Evolutionary conservation across 1,284 basidiomycete genomes (phyloP).

Genomic region (Cutaneotrichosporon sp.): DNA sequence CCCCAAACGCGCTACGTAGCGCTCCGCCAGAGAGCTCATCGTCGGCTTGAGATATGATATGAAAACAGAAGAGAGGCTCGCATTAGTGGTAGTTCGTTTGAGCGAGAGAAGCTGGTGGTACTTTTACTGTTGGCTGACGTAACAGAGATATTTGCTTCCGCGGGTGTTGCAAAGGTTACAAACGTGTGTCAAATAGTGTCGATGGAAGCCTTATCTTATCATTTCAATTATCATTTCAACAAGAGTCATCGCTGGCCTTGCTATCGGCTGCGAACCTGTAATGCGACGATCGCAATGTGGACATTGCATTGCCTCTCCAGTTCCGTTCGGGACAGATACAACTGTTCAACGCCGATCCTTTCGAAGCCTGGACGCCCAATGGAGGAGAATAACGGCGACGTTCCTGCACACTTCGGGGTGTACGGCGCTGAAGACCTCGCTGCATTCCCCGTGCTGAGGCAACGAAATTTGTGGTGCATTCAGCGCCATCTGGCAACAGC

Average conservation of each 20-base stretch:
- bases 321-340: background rate
- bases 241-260: no score
- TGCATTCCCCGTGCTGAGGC: constrained; percentile 29
- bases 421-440: constrained; percentile 19
- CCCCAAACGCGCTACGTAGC: constrained; percentile 10
- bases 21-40: constrained; percentile 2
- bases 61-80: background rate
- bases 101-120: background rate
- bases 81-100: background rate
- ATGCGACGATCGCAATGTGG: background rate
- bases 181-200: no score
- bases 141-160: no score
- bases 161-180: no score
- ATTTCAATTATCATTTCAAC: no score
- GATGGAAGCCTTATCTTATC: no score
- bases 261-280: no score
- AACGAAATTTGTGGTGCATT: constrained; percentile 41
- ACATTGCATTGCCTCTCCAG: background rate
- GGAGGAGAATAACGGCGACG: no score
- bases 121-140: no score
- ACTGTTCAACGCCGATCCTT: background rate
- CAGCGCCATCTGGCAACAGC: constrained; percentile 40
- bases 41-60: background rate
- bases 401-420: no score
- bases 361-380: no score